Evolutionary conservation across 176 grass and related monocot species (phyloP).

Genomic region (Ensete glaucum): DNA sequence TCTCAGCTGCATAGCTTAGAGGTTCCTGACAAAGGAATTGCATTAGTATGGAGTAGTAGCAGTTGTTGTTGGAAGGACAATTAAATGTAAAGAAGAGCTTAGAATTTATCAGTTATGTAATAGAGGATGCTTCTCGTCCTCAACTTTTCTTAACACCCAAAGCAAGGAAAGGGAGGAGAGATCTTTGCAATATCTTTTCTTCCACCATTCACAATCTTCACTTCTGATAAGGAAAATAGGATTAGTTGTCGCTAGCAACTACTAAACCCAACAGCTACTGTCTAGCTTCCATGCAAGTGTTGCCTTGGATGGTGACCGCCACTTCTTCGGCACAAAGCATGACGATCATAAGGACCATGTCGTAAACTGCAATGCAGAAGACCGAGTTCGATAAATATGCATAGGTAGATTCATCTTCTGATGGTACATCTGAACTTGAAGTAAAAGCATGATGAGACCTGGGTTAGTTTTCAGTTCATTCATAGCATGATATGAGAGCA

Average conservation of each 20-base stretch:
- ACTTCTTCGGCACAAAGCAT: too few relatives aligned
- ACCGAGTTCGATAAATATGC: background rate
- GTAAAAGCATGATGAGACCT: background rate
- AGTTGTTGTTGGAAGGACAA: background rate
- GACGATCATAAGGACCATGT: too few relatives aligned
- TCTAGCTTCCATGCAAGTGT: too few relatives aligned
- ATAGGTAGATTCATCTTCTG: background rate
- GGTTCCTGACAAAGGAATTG: background rate
- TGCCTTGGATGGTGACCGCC: too few relatives aligned
- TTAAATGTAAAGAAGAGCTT: background rate
- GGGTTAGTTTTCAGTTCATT: background rate
- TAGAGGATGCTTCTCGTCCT: background rate
- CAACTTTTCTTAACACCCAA: too few relatives aligned
- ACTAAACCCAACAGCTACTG: too few relatives aligned
- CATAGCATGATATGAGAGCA: background rate
- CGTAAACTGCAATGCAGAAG: too few relatives aligned
- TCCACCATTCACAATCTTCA: too few relatives aligned
- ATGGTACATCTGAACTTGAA: background rate
- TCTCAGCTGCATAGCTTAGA: background rate
- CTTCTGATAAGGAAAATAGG: too few relatives aligned
- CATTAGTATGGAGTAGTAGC: background rate
- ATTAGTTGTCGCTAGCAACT: too few relatives aligned
- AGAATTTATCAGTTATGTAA: background rate
- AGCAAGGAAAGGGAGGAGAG: too few relatives aligned
- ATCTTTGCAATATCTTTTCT: too few relatives aligned